Conservation (phyloP, 805 yeast genomes). For the Ogataea henricii region DNA sequence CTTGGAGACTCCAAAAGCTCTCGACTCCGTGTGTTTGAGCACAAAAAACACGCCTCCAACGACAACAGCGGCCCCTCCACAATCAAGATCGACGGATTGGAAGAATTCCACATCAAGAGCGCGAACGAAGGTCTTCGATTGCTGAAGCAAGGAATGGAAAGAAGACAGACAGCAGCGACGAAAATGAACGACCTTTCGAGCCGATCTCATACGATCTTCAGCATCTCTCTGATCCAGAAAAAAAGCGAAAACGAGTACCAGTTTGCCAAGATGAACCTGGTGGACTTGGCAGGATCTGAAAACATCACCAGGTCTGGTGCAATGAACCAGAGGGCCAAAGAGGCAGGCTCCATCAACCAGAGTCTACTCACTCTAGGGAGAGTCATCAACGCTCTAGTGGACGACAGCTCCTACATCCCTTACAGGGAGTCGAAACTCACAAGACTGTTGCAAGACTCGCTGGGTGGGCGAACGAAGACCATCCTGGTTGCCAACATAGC, state of each 20-base stretch:
- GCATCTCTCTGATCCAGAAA: conserved; percentile 57
- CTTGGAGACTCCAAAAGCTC: conserved; percentile 38
- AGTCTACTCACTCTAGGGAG: conserved; percentile 84
- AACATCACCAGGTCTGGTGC: conserved; percentile 89
- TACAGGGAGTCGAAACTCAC: conserved; percentile 76
- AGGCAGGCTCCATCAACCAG: conserved; percentile 92
- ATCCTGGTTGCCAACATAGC: conserved; percentile 86
- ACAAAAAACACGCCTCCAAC: conserved; percentile 22
- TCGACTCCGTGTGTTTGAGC: conserved; percentile 44
- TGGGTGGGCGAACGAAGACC: conserved; percentile 87
- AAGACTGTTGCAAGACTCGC: conserved; percentile 69
- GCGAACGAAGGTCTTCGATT: conserved; percentile 58
- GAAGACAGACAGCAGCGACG: conserved; percentile 69
- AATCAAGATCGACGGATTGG: conserved; percentile 63
- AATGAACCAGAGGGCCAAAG: conserved; percentile 79
- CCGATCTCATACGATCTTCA: conserved; percentile 77
- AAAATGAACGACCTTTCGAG: conserved; percentile 73
- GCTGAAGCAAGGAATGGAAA: conserved; percentile 56
- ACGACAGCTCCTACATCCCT: conserved; percentile 71
- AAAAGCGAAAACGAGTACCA: conserved; percentile 31
- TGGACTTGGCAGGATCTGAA: conserved; percentile 95
- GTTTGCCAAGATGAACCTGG: conserved; percentile 56
- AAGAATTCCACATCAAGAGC: conserved; percentile 57
- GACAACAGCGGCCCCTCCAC: conserved; percentile 6
- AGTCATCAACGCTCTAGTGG: conserved; percentile 76